phyloP scores from a whole-genome alignment of 2,329 filamentous ascomycete genomes.

The Biscogniauxia sp. region DNA sequence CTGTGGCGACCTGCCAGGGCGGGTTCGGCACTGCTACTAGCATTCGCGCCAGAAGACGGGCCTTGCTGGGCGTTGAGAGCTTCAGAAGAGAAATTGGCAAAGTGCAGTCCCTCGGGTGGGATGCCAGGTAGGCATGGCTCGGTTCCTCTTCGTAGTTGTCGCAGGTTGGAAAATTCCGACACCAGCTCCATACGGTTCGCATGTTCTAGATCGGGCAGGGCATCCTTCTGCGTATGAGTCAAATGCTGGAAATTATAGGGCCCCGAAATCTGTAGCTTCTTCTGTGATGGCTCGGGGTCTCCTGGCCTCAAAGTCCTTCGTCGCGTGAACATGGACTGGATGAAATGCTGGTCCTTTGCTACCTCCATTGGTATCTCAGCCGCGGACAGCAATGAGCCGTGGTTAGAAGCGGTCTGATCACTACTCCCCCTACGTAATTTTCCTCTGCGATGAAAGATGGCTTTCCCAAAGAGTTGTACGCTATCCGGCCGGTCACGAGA shows the following conservation, averaged over 20 bases:
- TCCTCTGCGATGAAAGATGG: slow-evolving; percentile 55
- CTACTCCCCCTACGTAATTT: slow-evolving; percentile 52
- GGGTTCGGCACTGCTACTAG: slow-evolving; percentile 9
- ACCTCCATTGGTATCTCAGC: slow-evolving; percentile 40
- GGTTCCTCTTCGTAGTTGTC: slow-evolving; percentile 36
- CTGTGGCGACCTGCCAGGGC: neutral
- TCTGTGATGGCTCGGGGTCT: slow-evolving; percentile 32
- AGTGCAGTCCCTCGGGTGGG: slow-evolving; percentile 42
- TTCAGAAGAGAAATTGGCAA: slow-evolving; percentile 49
- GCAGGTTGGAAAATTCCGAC: slow-evolving; percentile 43
- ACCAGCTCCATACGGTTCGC: slow-evolving; percentile 41
- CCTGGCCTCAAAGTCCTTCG: slow-evolving; percentile 39
- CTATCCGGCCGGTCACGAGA: slow-evolving; percentile 57
- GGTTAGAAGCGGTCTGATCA: slow-evolving; percentile 45
- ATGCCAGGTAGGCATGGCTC: slow-evolving; percentile 37
- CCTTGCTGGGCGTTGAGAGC: slow-evolving; percentile 32
- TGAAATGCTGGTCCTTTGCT: slow-evolving; percentile 42
- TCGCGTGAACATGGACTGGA: slow-evolving; percentile 51
- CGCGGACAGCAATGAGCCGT: slow-evolving; percentile 47
- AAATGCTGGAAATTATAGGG: slow-evolving; percentile 69
- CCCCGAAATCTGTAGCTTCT: slow-evolving; percentile 55
- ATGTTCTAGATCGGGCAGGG: slow-evolving; percentile 40
- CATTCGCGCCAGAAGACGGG: slow-evolving; percentile 21
- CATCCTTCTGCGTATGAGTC: slow-evolving; percentile 54
- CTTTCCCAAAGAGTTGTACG: slow-evolving; percentile 57